A percentile compares a stretch with the other conserved stretches of the same genome.
These are phyloP conservation scores for Candida tetrigidarum DNA, from an alignment of 1,139 yeast genomes.

Conservation along the genomic window DNA sequence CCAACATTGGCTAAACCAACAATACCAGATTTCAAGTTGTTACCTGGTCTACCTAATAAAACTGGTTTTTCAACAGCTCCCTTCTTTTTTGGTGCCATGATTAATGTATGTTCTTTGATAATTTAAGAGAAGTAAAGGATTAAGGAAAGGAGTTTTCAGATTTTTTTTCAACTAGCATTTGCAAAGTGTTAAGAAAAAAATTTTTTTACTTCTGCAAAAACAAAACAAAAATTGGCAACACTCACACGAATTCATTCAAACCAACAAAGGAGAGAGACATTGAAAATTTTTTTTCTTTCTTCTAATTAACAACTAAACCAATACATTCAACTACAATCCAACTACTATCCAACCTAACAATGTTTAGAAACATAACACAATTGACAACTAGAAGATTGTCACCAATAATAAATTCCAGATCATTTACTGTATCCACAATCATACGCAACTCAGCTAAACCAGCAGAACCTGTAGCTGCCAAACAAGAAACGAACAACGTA, in stretches of 20 bases:
- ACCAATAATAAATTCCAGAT: constrained; percentile 10
- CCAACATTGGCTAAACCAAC: constrained; percentile 98
- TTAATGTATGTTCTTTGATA: constrained; percentile 10
- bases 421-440: constrained; percentile 6
- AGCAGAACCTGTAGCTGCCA: not conserved
- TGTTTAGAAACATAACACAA: constrained; percentile 8
- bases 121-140: constrained; percentile 6
- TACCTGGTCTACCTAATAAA: constrained; percentile 97
- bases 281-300: constrained; percentile 8
- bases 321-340: not conserved
- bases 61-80: constrained; percentile 83
- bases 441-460: constrained; percentile 3
- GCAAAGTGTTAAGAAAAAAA: constrained; percentile 10
- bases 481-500: too few species aligned
- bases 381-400: constrained; percentile 1
- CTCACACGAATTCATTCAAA: constrained; percentile 3
- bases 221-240: not conserved
- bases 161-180: constrained; percentile 14
- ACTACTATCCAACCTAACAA: not conserved
- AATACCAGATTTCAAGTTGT: constrained; percentile 94
- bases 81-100: constrained; percentile 95
- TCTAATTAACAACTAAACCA: not conserved
- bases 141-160: constrained; percentile 4
- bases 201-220: not conserved
- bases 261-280: not conserved